Base-by-base conservation (phyloP, 192 early-diverging fungal species). In the Coemansia erecta region DNA sequence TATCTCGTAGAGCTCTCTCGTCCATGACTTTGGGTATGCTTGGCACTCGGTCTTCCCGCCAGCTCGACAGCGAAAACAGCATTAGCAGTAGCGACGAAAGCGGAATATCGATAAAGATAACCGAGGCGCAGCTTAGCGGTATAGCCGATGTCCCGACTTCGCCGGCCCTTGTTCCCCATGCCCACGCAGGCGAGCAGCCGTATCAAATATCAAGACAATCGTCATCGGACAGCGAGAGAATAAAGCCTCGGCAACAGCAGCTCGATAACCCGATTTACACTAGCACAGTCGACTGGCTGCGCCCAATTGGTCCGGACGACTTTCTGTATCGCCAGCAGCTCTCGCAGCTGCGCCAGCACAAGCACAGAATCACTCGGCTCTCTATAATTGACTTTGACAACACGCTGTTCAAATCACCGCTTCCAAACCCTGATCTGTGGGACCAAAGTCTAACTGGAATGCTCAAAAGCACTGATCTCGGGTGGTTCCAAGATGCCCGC, bases 301-400 rank as follows among this genome's bases (percentile, higher is more conserved):
- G 18, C n/a, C 70, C 76, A 8, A 53, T 79, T 17, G 40, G 19
- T 6, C 62, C 68, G 8, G 37, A 60, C 0, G 76, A 79, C 57
- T 79, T 73, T 63, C 43, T 79, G 33, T 79, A 79, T 15, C 51
- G 76, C n/a, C 62, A 54, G 24, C 70, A 79, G 57, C 70, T 79
- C 3, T 39, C 66, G 7, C 31, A 61, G 50, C 56, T 79, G 47
- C 66, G 76, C 11, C 58, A 52, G 60, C 49, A 42, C 56, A 72
- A 66, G 53, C 33, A 53, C 3, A 60, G 56, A 2, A 64, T 66
- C 47, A 67, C 64, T 13, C 63, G 71, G 17, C 53, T 82, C 40
- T 48, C 67, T 3, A 74, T 87, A 18, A 85, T 87, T 59, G 86
- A 87, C 62, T 87, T 87, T 81, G 86, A 87, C 64, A 83, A 84